Percentiles rank a stretch among this genome's conserved stretches.
phyloP scores from a whole-genome alignment of 2,329 filamentous ascomycete genomes.

The Colletotrichum caudatum region DNA sequence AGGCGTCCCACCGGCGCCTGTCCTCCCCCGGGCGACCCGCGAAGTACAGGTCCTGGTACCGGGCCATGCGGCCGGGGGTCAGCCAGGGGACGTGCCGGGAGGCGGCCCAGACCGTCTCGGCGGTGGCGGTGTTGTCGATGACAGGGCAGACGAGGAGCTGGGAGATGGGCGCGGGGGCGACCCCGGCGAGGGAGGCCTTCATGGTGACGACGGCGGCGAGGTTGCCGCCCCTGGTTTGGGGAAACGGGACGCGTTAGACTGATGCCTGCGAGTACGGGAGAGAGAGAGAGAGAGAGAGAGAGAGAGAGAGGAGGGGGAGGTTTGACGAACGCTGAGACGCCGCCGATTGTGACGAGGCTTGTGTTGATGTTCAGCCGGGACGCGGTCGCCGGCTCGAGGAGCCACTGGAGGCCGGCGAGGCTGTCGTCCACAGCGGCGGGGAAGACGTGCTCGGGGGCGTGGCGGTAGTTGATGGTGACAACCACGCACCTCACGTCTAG shows the following conservation, averaged over 20 bases:
- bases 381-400: constrained; percentile 38
- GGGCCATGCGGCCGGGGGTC: constrained; percentile 50
- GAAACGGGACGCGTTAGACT: not conserved
- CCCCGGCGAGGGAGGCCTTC: constrained; percentile 30
- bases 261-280: too few species aligned
- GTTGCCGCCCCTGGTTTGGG: constrained; percentile 40
- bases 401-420: constrained; percentile 50
- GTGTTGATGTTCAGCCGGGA: constrained; percentile 46
- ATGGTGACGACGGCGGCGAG: constrained; percentile 43
- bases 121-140: constrained; percentile 52
- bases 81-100: constrained; percentile 48
- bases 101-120: constrained; percentile 39
- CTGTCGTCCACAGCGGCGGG: constrained; percentile 52
- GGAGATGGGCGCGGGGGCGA: constrained; percentile 22
- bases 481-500: constrained; percentile 47
- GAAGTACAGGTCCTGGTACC: constrained; percentile 53
- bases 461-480: constrained; percentile 51
- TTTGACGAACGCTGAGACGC: constrained; percentile 46
- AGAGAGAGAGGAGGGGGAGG: too few species aligned
- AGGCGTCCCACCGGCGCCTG: constrained; percentile 48
- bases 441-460: constrained; percentile 53
- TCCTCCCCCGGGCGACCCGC: constrained; percentile 42
- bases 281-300: too few species aligned
- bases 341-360: constrained; percentile 48
- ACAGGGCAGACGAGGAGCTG: constrained; percentile 49